Conservation (phyloP, 371 early-diverging fungal species). For the Apophysomyces sp. region DNA sequence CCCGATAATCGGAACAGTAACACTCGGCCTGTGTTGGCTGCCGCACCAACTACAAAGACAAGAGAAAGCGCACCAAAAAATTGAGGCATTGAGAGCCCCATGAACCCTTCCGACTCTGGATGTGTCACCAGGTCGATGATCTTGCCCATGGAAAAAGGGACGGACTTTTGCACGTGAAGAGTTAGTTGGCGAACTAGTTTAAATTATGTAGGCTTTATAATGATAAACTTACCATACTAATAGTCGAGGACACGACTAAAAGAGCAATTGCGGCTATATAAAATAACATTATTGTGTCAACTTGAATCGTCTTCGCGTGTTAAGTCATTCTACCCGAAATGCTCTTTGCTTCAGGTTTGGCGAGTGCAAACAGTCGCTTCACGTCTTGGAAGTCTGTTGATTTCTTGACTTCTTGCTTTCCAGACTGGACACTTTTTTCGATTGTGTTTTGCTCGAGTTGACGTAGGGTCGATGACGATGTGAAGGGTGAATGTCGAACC, state of each 20-base stretch:
- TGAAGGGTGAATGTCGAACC: not conserved
- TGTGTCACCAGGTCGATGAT: slow-evolving; percentile 74
- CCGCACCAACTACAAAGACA: slow-evolving; percentile 67
- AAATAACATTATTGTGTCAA: not conserved
- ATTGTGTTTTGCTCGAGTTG: not conserved
- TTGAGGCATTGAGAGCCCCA: slow-evolving; percentile 56
- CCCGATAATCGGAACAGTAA: slow-evolving; percentile 71
- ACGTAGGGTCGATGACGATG: not conserved
- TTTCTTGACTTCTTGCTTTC: slow-evolving; percentile 11
- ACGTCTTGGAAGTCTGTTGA: slow-evolving; percentile 21
- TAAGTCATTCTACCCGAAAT: slow-evolving; percentile 33
- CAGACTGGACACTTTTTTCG: not conserved
- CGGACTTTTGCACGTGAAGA: slow-evolving; percentile 36
- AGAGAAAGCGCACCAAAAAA: slow-evolving; percentile 54
- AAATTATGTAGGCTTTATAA: not conserved
- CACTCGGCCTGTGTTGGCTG: slow-evolving; percentile 77
- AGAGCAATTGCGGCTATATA: slow-evolving; percentile 48
- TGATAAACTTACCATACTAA: slow-evolving; percentile 58
- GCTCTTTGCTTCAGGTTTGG: slow-evolving; percentile 45
- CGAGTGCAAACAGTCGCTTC: slow-evolving; percentile 37
- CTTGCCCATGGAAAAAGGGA: slow-evolving; percentile 81
- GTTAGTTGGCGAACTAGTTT: no score
- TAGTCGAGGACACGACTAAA: slow-evolving; percentile 70
- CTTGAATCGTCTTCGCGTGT: not conserved
- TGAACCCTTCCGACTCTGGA: slow-evolving; percentile 43